Base-by-base conservation (phyloP, 2,329 filamentous ascomycete species). In the Fusarium pininemorale region DNA sequence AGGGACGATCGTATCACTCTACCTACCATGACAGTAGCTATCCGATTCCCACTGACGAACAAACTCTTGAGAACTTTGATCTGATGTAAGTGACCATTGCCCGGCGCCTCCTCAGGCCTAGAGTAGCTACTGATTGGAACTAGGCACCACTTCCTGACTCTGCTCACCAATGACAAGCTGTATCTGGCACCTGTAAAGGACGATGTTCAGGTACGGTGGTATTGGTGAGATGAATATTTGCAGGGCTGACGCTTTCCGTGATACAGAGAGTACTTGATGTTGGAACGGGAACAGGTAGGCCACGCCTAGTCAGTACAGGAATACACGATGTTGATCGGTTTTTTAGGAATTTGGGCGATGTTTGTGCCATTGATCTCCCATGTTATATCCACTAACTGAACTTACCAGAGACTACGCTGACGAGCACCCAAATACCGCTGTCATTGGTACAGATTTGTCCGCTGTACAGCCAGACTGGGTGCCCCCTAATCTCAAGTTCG, bases 61-160 rank as follows among this genome's bases (percentile, higher is more conserved):
- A 53, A 20, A 38, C 48, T 1, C 50, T 70, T 9, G 66, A 70
- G n/a, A 60, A 64, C 12, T 65, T 70, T 12, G 66, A 70, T 35
- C 54, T 70, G 2, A 70, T 59, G 68, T 70, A 14, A 35, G 59
- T 12, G 28, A 13, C 12, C 3, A 6, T 16, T 28, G 5, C 13
- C 18, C 14, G 3, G 16, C 8, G 11, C 16, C 16, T 14, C 22
- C 30, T 35, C 5, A 11, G 2, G n/a, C 11, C 18, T 3, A 44
- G 20, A 5, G 2, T 4, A 12, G 7, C 9, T 13, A 37, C 37
- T 70, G 7, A 58, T 44, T 16, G 6, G 7, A 45, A 11, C 4
- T 2, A 70, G 68, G 32, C 68, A 70, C 10, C 68, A 70, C 32
- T 70, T 69, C 14, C 44, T 65, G 20, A 70, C 68, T 12, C 39